Conservation (phyloP, 2,329 filamentous ascomycete genomes). For the Microdochium paspali region DNA sequence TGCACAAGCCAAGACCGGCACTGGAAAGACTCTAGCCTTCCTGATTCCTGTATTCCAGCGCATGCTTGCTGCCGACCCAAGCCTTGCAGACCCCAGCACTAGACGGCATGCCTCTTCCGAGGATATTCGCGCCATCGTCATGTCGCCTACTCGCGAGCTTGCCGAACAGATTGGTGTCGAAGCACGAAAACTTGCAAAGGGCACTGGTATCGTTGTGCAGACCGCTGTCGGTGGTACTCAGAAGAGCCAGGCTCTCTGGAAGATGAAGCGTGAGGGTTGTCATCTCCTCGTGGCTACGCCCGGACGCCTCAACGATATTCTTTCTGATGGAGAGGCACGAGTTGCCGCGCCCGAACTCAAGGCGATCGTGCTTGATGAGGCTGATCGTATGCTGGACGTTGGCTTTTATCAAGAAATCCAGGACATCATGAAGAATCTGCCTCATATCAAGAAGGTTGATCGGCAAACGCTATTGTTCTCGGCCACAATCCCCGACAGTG, state of each 20-base stretch:
- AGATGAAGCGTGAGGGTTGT: slow-evolving; percentile 67
- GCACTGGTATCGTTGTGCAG: slow-evolving; percentile 58
- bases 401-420: slow-evolving; percentile 63
- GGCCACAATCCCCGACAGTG: slow-evolving; percentile 78
- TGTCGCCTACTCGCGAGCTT: slow-evolving; percentile 74
- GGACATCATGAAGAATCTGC: slow-evolving; percentile 53
- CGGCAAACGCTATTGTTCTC: slow-evolving; percentile 94
- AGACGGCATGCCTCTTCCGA: slow-evolving; percentile 28
- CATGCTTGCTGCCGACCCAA: slow-evolving; percentile 56
- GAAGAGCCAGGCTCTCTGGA: slow-evolving; percentile 58
- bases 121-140: slow-evolving; percentile 60
- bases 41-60: slow-evolving; percentile 77
- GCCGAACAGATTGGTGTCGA: slow-evolving; percentile 75
- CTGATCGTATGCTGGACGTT: slow-evolving; percentile 97
- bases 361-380: slow-evolving; percentile 92
- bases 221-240: slow-evolving; percentile 88
- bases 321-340: slow-evolving; percentile 53
- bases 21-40: slow-evolving; percentile 93
- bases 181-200: slow-evolving; percentile 54
- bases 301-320: slow-evolving; percentile 74
- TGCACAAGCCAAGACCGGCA: slow-evolving; percentile 93
- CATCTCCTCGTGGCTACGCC: slow-evolving; percentile 87
- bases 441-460: slow-evolving; percentile 49
- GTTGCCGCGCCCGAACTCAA: slow-evolving; percentile 73
- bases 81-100: slow-evolving; percentile 39